Evolutionary conservation across 2,329 filamentous ascomycete genomes (phyloP).

Genomic region (Thielaviopsis populi): DNA sequence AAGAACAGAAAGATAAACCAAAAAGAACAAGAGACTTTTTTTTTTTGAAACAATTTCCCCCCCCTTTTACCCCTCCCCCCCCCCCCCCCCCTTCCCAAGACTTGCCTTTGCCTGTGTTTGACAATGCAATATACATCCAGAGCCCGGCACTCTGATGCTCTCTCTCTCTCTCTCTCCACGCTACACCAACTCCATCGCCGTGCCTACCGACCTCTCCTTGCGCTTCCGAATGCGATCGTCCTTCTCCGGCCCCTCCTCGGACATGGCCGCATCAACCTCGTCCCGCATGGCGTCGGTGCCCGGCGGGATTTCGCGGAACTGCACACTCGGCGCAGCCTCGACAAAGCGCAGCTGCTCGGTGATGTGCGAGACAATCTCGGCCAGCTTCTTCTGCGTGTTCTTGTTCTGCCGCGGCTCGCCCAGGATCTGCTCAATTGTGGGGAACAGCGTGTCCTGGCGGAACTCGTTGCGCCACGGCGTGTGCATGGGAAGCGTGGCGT

Average conservation of each 20-base stretch:
- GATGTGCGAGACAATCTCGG: conserved; percentile 61
- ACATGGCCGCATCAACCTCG: conserved; percentile 51
- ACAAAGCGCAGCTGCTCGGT: conserved; percentile 79
- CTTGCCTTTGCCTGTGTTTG: neutral
- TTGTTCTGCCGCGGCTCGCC: conserved; percentile 59
- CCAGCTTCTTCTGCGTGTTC: conserved; percentile 61
- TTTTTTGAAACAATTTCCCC: neutral
- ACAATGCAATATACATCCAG: neutral
- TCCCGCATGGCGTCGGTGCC: conserved; percentile 55
- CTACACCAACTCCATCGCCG: conserved; percentile 35
- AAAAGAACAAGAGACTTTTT: too few species aligned
- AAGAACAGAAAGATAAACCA: too few species aligned
- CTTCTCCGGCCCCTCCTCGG: conserved; percentile 47
- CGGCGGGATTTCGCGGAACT: conserved; percentile 65
- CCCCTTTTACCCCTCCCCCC: neutral
- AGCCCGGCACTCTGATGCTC: too few species aligned
- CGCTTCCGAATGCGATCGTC: conserved; percentile 38
- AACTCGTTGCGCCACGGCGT: conserved; percentile 83
- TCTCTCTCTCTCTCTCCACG: neutral
- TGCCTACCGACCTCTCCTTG: conserved; percentile 42
- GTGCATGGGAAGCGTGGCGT: conserved; percentile 58
- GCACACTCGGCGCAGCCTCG: conserved; percentile 70
- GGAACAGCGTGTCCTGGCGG: conserved; percentile 73
- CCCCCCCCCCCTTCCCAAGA: too few species aligned
- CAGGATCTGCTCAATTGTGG: conserved; percentile 59